These are phyloP conservation scores for Sechiopsis laciniata DNA, from an alignment of 306 rosid genomes.

Conservation along the genomic window DNA sequence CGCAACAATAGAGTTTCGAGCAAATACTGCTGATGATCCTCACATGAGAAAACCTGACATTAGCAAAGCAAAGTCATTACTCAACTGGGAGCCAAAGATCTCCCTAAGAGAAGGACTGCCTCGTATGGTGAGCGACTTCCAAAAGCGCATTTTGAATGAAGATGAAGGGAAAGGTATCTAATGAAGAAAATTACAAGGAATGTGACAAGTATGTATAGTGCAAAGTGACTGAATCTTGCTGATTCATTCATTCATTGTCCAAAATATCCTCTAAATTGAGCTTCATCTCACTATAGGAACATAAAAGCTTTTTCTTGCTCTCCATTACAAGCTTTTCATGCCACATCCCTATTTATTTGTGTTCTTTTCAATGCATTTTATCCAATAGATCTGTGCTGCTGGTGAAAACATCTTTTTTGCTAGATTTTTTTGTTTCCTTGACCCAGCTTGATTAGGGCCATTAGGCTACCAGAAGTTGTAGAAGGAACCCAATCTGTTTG, in stretches of 20 bases:
- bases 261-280: conserved; percentile 13
- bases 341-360: conserved; percentile 17
- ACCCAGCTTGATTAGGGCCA: background rate
- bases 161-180: conserved; percentile 61
- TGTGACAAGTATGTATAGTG: conserved; percentile 15
- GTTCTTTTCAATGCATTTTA: conserved; percentile 16
- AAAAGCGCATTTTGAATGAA: conserved; percentile 86
- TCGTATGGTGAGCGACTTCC: conserved; percentile 91
- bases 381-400: conserved; percentile 14
- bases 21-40: conserved; percentile 98
- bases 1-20: conserved; percentile 73
- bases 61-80: conserved; percentile 79
- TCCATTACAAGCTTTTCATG: conserved; percentile 16
- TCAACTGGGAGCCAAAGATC: conserved; percentile 89
- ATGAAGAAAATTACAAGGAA: conserved; percentile 12
- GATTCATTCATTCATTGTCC: conserved; percentile 19
- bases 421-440: conserved; percentile 8
- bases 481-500: conserved; percentile 16
- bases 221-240: conserved; percentile 6
- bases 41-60: conserved; percentile 98
- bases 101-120: conserved; percentile 88
- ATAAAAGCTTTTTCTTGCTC: background rate
- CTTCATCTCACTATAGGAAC: conserved; percentile 15
- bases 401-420: background rate
- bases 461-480: conserved; percentile 11